A percentile compares a stretch with the other conserved stretches of the same genome.
Conservation (phyloP, 768 basidiomycete genomes). For the Naematelia encephala region DNA sequence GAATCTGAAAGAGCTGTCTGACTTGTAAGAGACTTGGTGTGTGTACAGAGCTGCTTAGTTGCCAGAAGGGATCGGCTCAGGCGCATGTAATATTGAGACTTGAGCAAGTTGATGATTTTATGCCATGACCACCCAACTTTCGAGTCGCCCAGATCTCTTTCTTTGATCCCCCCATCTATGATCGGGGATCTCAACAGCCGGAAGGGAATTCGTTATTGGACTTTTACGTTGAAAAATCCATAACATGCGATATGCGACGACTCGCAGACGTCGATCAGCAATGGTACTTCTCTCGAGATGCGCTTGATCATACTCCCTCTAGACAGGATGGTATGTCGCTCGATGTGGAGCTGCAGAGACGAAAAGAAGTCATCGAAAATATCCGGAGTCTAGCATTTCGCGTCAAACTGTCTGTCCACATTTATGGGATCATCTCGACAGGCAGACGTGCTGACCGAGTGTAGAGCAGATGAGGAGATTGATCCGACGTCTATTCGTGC, state of each 20-base stretch:
- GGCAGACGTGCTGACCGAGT: not conserved
- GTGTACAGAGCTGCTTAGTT: slow-evolving; percentile 1
- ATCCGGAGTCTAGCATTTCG: slow-evolving; percentile 30
- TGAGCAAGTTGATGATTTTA: not conserved
- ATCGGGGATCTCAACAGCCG: not conserved
- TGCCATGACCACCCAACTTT: not conserved
- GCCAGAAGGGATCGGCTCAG: not conserved
- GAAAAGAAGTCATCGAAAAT: slow-evolving; percentile 24
- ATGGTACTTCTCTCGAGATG: slow-evolving; percentile 38
- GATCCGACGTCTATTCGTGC: not conserved
- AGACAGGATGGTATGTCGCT: slow-evolving; percentile 20
- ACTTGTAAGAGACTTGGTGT: slow-evolving; percentile 6
- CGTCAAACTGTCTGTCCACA: slow-evolving; percentile 14
- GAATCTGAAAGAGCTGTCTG: slow-evolving; percentile 7
- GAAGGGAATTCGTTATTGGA: not conserved
- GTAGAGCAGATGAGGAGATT: not conserved
- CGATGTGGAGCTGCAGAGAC: slow-evolving; percentile 28
- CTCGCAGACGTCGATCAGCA: slow-evolving; percentile 34
- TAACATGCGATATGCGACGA: slow-evolving; percentile 17
- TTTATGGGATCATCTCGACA: not conserved
- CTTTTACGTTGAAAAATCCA: not conserved
- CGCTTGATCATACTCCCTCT: slow-evolving; percentile 38
- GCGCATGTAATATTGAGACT: not conserved
- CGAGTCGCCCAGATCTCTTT: not conserved
- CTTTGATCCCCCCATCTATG: not conserved